Conservation (phyloP, 345 rosid species). For the Boechera stricta region DNA sequence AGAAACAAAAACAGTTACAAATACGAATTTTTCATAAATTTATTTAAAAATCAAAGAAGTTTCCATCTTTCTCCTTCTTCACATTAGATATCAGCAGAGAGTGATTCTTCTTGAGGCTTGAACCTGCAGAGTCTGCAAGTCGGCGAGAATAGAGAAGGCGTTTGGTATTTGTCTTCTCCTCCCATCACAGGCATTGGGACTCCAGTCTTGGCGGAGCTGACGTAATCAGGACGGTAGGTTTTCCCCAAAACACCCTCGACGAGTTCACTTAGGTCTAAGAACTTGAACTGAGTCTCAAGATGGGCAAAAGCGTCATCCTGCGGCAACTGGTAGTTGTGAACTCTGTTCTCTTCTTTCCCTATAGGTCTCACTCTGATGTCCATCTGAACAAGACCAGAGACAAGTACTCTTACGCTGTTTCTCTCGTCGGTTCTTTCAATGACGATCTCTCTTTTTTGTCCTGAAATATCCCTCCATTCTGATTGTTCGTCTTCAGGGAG, state of each 20-base stretch:
- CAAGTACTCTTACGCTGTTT: slow-evolving; percentile 57
- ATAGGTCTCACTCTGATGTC: slow-evolving; percentile 63
- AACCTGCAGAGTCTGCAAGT: slow-evolving; percentile 71
- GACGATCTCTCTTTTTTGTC: slow-evolving; percentile 52
- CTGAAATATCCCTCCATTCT: slow-evolving; percentile 56
- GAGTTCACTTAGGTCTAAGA: slow-evolving; percentile 54
- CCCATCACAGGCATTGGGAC: slow-evolving; percentile 88
- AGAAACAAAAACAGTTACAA: slow-evolving; percentile 35
- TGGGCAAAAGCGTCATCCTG: slow-evolving; percentile 71
- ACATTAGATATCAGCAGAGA: slow-evolving; percentile 42
- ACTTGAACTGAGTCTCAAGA: slow-evolving; percentile 80
- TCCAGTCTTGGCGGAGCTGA: slow-evolving; percentile 71
- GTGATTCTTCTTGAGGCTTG: slow-evolving; percentile 47
- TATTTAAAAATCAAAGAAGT: background rate
- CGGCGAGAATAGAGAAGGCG: slow-evolving; percentile 71
- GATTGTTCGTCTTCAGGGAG: slow-evolving; percentile 70
- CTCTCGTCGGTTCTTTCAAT: slow-evolving; percentile 71
- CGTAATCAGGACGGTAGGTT: slow-evolving; percentile 68
- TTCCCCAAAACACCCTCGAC: slow-evolving; percentile 85
- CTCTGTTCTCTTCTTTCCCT: slow-evolving; percentile 65
- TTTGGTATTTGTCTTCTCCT: slow-evolving; percentile 79
- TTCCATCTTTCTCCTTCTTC: slow-evolving; percentile 1
- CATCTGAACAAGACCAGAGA: slow-evolving; percentile 62
- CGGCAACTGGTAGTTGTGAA: slow-evolving; percentile 75
- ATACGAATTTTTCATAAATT: slow-evolving; percentile 8